Evolutionary conservation across 305 asterid genomes (phyloP).

Genomic region (Fraxinus platypoda): DNA sequence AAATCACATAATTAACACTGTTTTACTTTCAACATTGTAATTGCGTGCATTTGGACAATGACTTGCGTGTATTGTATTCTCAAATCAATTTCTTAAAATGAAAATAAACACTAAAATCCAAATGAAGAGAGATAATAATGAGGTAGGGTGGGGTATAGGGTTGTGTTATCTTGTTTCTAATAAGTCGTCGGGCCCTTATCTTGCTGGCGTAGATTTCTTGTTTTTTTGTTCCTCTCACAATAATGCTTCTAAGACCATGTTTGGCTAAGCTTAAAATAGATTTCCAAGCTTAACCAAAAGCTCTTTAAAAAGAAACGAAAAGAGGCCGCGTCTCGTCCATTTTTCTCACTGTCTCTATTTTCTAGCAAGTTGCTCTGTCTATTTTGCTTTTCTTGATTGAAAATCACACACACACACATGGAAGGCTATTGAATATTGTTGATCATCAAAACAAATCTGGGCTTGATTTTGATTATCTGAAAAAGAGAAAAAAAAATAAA

Average conservation of each 20-base stretch:
- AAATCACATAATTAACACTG: not conserved
- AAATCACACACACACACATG: not conserved
- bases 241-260: conserved; percentile 6
- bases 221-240: conserved; percentile 15
- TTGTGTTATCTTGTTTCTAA: not conserved
- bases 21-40: conserved; percentile 23
- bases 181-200: conserved; percentile 27
- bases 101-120: conserved; percentile 34
- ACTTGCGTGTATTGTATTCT: conserved; percentile 6
- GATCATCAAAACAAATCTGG: conserved; percentile 27
- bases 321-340: not conserved
- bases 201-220: conserved; percentile 37
- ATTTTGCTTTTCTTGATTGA: not conserved
- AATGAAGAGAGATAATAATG: conserved; percentile 30
- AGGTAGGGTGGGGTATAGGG: not conserved
- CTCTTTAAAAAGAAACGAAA: conserved; percentile 28
- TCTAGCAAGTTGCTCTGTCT: not conserved
- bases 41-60: conserved; percentile 29
- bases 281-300: not conserved
- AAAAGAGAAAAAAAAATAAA: not conserved
- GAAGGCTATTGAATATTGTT: not conserved
- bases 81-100: conserved; percentile 2
- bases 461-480: conserved; percentile 16
- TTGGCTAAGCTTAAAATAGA: not conserved
- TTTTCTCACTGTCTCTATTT: not conserved